Percentiles rank a stretch among this genome's conserved stretches.
phyloP scores from a whole-genome alignment of 352 stramenopile species.

The Pythium coloratum region DNA sequence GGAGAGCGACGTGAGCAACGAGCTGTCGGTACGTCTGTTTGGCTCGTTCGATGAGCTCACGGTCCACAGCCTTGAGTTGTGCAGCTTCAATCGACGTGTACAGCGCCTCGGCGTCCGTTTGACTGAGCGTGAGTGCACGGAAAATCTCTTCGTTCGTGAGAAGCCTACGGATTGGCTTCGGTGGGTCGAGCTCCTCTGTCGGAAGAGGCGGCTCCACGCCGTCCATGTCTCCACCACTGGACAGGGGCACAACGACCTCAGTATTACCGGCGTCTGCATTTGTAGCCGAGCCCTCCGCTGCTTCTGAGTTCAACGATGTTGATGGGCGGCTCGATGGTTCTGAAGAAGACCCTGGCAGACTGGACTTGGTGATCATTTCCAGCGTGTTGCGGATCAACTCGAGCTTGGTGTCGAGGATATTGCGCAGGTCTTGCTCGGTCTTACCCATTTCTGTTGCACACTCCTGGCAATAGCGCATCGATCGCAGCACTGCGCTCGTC shows the following conservation, averaged over 20 bases:
- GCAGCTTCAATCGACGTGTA: slow-evolving; percentile 74
- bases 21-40: slow-evolving; percentile 70
- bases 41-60: slow-evolving; percentile 46
- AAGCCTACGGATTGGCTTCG: slow-evolving; percentile 15
- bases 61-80: slow-evolving; percentile 61
- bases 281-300: neutral
- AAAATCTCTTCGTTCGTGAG: slow-evolving; percentile 46
- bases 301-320: neutral
- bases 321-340: slow-evolving; percentile 1
- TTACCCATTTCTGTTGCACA: slow-evolving; percentile 73
- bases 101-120: slow-evolving; percentile 71
- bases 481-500: slow-evolving; percentile 15
- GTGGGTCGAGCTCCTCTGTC: slow-evolving; percentile 13
- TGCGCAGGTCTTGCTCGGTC: slow-evolving; percentile 63
- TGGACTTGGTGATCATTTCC: slow-evolving; percentile 32
- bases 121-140: slow-evolving; percentile 50
- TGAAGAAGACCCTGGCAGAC: slow-evolving; percentile 12
- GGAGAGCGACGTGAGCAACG: slow-evolving; percentile 62
- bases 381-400: slow-evolving; percentile 55
- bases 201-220: slow-evolving; percentile 16
- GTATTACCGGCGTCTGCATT: neutral
- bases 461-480: slow-evolving; percentile 71
- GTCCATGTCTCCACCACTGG: slow-evolving; percentile 20
- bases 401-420: slow-evolving; percentile 61
- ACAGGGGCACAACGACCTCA: neutral